phyloP scores from a whole-genome alignment of 192 early-diverging fungal species.

The Kappamyces sp. region DNA sequence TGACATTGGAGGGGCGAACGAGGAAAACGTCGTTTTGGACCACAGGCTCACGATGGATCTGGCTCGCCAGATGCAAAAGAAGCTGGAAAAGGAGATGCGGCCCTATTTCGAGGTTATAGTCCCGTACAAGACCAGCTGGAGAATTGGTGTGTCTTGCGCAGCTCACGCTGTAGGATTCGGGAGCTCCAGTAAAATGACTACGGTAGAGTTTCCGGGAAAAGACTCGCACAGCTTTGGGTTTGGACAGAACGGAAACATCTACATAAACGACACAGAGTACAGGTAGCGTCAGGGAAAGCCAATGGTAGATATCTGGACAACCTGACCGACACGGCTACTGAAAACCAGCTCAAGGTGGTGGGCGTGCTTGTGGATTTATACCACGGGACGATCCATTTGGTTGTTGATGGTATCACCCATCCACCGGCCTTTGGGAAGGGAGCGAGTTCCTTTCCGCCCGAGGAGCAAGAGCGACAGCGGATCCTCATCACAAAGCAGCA shows the following conservation, averaged over 20 bases:
- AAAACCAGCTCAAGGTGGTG: slow-evolving; percentile 24
- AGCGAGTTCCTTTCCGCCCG: slow-evolving; percentile 21
- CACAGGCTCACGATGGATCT: slow-evolving; percentile 26
- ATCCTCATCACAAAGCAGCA: slow-evolving; percentile 23
- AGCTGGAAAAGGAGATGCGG: slow-evolving; percentile 32
- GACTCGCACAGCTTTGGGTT: slow-evolving; percentile 41
- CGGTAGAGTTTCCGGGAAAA: slow-evolving; percentile 23
- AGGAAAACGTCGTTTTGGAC: slow-evolving; percentile 31
- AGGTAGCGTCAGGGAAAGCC: too few relatives aligned
- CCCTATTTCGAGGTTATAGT: slow-evolving; percentile 46
- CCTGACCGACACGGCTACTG: neutral
- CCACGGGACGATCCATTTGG: slow-evolving; percentile 30
- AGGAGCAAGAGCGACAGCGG: slow-evolving; percentile 34
- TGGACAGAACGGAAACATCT: slow-evolving; percentile 24
- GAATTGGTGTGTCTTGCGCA: slow-evolving; percentile 29
- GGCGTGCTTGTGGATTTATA: slow-evolving; percentile 43
- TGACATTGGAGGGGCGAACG: slow-evolving; percentile 25
- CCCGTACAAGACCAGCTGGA: slow-evolving; percentile 34
- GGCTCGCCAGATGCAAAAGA: slow-evolving; percentile 31
- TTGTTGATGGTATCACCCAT: slow-evolving; percentile 30
- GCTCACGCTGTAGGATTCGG: neutral
- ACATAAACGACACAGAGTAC: slow-evolving; percentile 15
- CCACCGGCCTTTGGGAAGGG: slow-evolving; percentile 38
- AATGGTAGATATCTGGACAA: neutral
- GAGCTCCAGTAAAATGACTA: neutral